These are phyloP conservation scores for Myxozyma sirexii DNA, from an alignment of 805 yeast genomes.

Conservation along the genomic window DNA sequence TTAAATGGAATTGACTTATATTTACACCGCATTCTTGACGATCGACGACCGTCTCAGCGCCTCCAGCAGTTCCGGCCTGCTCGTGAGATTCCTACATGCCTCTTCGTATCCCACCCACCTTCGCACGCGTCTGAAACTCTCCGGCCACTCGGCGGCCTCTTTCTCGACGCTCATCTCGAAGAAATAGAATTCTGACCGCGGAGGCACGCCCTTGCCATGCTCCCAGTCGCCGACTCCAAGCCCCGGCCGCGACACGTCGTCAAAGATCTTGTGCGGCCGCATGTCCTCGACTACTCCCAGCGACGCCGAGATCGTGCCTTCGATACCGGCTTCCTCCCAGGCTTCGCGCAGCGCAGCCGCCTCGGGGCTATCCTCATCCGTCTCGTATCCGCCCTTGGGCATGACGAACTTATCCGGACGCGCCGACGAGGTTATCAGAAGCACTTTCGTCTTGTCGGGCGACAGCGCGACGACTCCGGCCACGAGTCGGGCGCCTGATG, in stretches of 20 bases:
- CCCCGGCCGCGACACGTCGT: constrained; percentile 30
- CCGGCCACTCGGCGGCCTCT: constrained; percentile 75
- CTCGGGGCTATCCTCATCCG: constrained; percentile 60
- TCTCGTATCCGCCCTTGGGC: constrained; percentile 95
- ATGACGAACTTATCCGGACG: constrained; percentile 74
- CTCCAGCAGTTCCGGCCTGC: constrained; percentile 65
- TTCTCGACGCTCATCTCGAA: constrained; percentile 70
- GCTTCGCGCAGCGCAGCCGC: constrained; percentile 80
- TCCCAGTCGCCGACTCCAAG: constrained; percentile 3
- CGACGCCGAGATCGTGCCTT: constrained; percentile 58
- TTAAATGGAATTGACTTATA: too few species aligned
- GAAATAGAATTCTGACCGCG: constrained; percentile 85
- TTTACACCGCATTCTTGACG: not conserved
- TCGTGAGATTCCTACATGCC: constrained; percentile 61
- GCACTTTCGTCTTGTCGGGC: constrained; percentile 58
- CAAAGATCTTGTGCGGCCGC: constrained; percentile 53
- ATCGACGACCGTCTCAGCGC: constrained; percentile 60
- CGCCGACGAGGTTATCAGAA: constrained; percentile 77
- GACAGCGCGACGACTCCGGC: constrained; percentile 88
- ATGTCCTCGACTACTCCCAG: constrained; percentile 71
- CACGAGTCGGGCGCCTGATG: constrained; percentile 77
- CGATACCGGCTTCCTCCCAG: constrained; percentile 97
- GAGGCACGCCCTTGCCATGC: constrained; percentile 47
- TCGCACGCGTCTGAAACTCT: constrained; percentile 60
- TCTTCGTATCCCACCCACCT: constrained; percentile 70